Base-by-base conservation (phyloP, 2,329 filamentous ascomycete genomes). In the Tolypocladium tundrense region DNA sequence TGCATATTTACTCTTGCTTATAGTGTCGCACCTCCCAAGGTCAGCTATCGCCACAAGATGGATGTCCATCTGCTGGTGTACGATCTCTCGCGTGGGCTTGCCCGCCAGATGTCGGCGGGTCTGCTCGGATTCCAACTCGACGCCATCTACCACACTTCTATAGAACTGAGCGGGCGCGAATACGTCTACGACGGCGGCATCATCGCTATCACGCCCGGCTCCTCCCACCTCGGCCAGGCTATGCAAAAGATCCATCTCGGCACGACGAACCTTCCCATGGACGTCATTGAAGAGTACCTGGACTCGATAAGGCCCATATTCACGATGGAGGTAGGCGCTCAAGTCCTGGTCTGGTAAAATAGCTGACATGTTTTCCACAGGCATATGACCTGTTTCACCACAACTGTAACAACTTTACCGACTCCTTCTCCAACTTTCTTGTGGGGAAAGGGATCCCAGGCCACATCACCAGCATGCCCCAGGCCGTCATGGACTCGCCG, bases 361-460 rank as follows among this genome's bases (percentile, higher is more conserved):
- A 31, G 19, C 52, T 58, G 16, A 57, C 53, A 61, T 37, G 50
- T 55, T 10, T n/a, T 10, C 21, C 62, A n/a, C 31, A 91, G 83
- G 88, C 90, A 1, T 97, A 97, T 68, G 91, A 97, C 68, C 76
- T 97, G 6, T 96, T 83, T 70, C 90, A 76, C 65, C 91, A 97
- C 73, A 99, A 99, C 70, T 97, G 93, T 77, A 99, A 97, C 75
- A 97, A 97, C 72, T 99, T 97, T 72, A 90, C 89, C 4, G 93
- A 97, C 68, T 91, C 96, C 60, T 87, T 97, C 63, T 79, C 90
- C 61, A 94, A 90, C 72, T 97, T 97, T 62, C 78, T 97, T 0
- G 77, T 97, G 1, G 93, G 94, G 27, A 88, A 86, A 64, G 89
- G 90, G 3, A 97, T 97, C 60, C 94, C 94, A 0, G 82, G 86